phyloP scores from a whole-genome alignment of 306 rosid genomes.

The Rosa chinensis region DNA sequence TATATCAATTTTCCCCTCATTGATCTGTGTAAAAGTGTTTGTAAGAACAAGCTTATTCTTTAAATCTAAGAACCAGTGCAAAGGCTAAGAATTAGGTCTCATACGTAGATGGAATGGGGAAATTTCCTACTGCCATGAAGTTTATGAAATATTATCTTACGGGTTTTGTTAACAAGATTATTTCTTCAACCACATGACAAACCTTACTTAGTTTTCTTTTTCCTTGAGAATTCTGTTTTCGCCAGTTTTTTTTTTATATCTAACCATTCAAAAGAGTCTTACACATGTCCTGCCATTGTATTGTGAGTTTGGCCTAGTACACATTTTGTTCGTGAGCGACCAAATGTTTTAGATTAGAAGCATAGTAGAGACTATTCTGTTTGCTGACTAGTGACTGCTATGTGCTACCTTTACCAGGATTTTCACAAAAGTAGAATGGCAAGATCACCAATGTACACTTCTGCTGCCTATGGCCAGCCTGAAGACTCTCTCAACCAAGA shows the following conservation, averaged over 20 bases:
- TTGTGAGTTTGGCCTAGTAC: background rate
- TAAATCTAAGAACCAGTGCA: background rate
- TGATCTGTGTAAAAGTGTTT: background rate
- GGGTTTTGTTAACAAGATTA: background rate
- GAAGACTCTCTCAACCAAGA: constrained; percentile 62
- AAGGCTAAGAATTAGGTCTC: background rate
- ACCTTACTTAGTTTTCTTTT: too few relatives aligned
- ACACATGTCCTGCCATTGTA: background rate
- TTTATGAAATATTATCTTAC: too few relatives aligned
- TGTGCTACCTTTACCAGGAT: constrained; percentile 45
- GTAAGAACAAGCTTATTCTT: background rate
- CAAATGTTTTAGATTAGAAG: background rate
- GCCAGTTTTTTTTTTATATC: background rate
- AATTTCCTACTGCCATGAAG: too few relatives aligned
- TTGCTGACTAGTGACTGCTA: background rate
- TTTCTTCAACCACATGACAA: background rate
- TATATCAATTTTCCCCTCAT: background rate
- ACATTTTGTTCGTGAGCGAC: background rate
- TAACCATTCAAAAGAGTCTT: background rate
- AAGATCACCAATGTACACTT: constrained; percentile 53
- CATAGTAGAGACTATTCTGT: background rate
- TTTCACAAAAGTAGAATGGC: constrained; percentile 55
- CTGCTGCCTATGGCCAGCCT: constrained; percentile 53
- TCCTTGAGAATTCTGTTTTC: background rate
- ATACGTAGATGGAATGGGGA: background rate